A percentile compares a stretch with the other conserved stretches of the same genome.
Evolutionary conservation across 2,329 filamentous ascomycete species (phyloP).

Genomic region (Fusarium sp.): DNA sequence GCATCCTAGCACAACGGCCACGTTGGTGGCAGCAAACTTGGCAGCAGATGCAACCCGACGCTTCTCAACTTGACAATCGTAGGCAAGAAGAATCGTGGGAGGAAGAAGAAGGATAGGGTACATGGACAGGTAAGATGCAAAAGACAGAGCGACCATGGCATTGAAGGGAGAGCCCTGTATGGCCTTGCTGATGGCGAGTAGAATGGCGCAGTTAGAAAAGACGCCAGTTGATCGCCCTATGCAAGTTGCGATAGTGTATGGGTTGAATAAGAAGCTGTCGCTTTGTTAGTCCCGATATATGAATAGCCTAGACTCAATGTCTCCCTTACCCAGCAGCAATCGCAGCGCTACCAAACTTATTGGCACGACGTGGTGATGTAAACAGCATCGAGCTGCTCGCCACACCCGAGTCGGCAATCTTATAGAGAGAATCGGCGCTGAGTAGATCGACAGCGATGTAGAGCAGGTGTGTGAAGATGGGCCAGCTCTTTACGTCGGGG

Average conservation of each 20-base stretch:
- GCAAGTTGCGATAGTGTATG: constrained; percentile 92
- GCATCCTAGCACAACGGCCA: constrained; percentile 65
- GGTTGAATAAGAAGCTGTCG: constrained; percentile 88
- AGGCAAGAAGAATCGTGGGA: constrained; percentile 83
- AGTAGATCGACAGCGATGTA: constrained; percentile 86
- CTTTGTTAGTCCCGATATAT: constrained; percentile 29
- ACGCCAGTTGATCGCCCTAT: constrained; percentile 89
- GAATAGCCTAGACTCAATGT: constrained; percentile 3
- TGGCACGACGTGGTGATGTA: constrained; percentile 80
- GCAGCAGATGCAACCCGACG: constrained; percentile 53
- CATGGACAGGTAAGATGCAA: constrained; percentile 91
- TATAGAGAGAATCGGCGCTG: constrained; percentile 81
- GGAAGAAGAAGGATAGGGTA: constrained; percentile 90
- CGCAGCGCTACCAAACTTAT: constrained; percentile 79
- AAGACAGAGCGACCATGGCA: constrained; percentile 85
- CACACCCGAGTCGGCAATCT: constrained; percentile 85
- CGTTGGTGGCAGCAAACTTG: constrained; percentile 68
- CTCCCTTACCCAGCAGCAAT: constrained; percentile 80
- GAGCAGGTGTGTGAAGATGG: constrained; percentile 81
- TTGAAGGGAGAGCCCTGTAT: constrained; percentile 79
- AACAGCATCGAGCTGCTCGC: constrained; percentile 80
- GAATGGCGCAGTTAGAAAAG: constrained; percentile 89
- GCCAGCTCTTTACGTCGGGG: constrained; percentile 74
- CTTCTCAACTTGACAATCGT: constrained; percentile 69
- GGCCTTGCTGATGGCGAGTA: constrained; percentile 86